Percentiles rank a stretch among this genome's conserved stretches.
Conservation (phyloP, 225 moss, liverwort and hornwort species). For the Pleurozium schreberi region DNA sequence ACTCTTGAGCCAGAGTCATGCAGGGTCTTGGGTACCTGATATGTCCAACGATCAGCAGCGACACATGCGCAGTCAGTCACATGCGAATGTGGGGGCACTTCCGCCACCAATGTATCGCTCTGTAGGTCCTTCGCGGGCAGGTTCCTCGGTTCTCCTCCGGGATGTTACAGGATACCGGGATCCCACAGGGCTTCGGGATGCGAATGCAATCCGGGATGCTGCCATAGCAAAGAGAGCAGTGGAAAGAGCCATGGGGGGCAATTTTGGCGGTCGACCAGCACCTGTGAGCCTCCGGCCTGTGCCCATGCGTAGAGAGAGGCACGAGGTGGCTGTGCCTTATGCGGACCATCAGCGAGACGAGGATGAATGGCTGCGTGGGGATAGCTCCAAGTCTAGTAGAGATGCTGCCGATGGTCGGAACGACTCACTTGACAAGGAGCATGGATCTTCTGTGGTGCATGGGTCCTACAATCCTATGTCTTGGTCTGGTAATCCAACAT, state of each 20-base stretch:
- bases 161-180: constrained; percentile 31
- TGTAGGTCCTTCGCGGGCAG: constrained; percentile 7
- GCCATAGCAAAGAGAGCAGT: constrained; percentile 26
- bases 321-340: constrained; percentile 37
- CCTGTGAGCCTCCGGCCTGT: constrained; percentile 25
- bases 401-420: constrained; percentile 19
- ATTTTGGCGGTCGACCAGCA: constrained; percentile 13
- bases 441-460: constrained; percentile 34
- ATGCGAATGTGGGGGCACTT: neutral
- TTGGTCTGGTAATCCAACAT: constrained; percentile 34
- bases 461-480: constrained; percentile 57
- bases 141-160: constrained; percentile 20
- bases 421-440: constrained; percentile 27
- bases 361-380: constrained; percentile 55
- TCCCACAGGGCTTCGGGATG: constrained; percentile 8
- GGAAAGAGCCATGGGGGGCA: constrained; percentile 21
- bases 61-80: constrained; percentile 40
- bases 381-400: constrained; percentile 21
- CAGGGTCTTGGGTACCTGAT: constrained; percentile 48
- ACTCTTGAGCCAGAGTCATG: constrained; percentile 40
- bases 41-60: constrained; percentile 36
- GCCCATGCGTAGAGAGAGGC: constrained; percentile 33
- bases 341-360: constrained; percentile 49
- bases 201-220: constrained; percentile 21
- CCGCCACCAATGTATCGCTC: constrained; percentile 21